Evolutionary conservation across 1,139 yeast genomes (phyloP).

Genomic region (Lodderomyces oxycetoniae): DNA sequence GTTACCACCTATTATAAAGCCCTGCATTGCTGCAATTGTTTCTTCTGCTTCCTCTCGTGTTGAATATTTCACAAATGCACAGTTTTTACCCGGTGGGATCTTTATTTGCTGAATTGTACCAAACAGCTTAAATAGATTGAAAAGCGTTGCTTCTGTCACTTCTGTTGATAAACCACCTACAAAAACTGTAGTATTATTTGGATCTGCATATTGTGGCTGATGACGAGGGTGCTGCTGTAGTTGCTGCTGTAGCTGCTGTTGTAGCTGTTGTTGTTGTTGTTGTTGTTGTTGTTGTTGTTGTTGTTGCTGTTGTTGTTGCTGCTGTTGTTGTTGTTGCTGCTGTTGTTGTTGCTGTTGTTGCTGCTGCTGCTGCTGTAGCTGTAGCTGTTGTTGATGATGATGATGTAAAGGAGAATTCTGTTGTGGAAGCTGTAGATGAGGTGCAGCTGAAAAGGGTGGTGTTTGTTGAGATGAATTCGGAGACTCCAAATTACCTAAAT

Average conservation of each 20-base stretch:
- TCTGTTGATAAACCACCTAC: constrained; percentile 83
- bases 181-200: constrained; percentile 87
- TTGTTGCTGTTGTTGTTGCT: neutral
- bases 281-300: constrained; percentile 23
- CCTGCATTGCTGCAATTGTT: constrained; percentile 90
- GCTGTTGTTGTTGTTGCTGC: constrained; percentile 4
- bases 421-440: neutral
- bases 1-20: constrained; percentile 81
- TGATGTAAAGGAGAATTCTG: too few relatives aligned
- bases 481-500: constrained; percentile 7
- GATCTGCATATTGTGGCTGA: constrained; percentile 55
- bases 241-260: constrained; percentile 7
- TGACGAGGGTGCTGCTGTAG: constrained; percentile 22
- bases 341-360: constrained; percentile 8
- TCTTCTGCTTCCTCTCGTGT: constrained; percentile 81
- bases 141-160: constrained; percentile 71
- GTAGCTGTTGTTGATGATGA: constrained; percentile 1
- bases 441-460: neutral
- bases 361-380: neutral
- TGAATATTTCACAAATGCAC: constrained; percentile 86
- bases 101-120: constrained; percentile 82
- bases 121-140: constrained; percentile 73
- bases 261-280: neutral
- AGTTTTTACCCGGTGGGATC: constrained; percentile 87
- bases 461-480: constrained; percentile 4